phyloP scores from a whole-genome alignment of 306 rosid species.

The Sesbania bispinosa region DNA sequence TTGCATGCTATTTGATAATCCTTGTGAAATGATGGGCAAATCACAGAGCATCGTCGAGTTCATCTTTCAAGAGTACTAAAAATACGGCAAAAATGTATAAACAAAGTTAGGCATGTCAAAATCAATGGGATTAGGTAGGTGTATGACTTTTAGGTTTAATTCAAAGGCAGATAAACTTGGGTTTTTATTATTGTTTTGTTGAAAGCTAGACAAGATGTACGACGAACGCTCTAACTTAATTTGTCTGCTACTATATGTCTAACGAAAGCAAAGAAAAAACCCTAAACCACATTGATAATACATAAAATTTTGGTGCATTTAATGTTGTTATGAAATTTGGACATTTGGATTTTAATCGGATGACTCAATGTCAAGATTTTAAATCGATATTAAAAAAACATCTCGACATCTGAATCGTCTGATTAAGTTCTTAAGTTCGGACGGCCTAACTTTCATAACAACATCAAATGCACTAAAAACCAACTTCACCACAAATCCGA shows the following conservation, averaged over 20 bases:
- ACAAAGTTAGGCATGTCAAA: slow-evolving; percentile 26
- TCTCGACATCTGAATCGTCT: too few relatives aligned
- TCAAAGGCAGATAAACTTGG: neutral
- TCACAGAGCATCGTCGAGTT: slow-evolving; percentile 40
- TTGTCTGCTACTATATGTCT: slow-evolving; percentile 4
- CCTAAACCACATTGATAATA: slow-evolving; percentile 13
- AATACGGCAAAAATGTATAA: slow-evolving; percentile 2
- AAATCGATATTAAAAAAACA: too few relatives aligned
- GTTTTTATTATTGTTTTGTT: slow-evolving; percentile 7
- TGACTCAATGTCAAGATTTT: too few relatives aligned
- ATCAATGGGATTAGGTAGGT: slow-evolving; percentile 40
- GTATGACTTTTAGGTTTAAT: slow-evolving; percentile 3
- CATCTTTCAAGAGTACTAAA: neutral
- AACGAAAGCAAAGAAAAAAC: slow-evolving; percentile 12
- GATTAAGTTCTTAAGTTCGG: too few relatives aligned
- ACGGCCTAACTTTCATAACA: too few relatives aligned
- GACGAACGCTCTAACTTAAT: slow-evolving; percentile 1
- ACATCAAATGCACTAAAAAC: too few relatives aligned
- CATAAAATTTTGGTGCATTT: too few relatives aligned
- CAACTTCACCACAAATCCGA: too few relatives aligned
- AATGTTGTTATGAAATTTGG: too few relatives aligned
- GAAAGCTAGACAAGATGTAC: neutral
- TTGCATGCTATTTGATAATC: slow-evolving; percentile 21
- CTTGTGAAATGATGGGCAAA: slow-evolving; percentile 29
- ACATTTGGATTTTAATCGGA: too few relatives aligned